Conservation (phyloP, 139 green algal genomes). For the Chlorella sp. region DNA sequence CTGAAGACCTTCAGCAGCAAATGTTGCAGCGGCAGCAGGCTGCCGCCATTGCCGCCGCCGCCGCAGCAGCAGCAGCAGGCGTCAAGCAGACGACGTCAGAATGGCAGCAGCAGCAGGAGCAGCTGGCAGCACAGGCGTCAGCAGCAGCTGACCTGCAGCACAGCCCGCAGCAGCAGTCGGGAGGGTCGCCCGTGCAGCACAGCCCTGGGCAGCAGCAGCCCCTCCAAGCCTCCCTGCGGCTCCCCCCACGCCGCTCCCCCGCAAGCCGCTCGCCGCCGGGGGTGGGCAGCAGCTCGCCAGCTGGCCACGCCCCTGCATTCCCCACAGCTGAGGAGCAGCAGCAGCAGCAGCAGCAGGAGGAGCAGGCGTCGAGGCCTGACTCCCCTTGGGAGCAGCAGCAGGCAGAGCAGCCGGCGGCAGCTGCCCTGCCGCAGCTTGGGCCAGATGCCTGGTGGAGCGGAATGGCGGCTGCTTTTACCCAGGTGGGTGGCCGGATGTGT, state of each 20-base stretch:
- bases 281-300: neutral
- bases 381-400: neutral
- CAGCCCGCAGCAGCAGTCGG: neutral
- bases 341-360: neutral
- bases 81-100: too few relatives aligned
- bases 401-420: neutral
- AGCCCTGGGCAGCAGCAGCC: neutral
- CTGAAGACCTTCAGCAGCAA: neutral
- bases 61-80: neutral
- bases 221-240: neutral
- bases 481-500: neutral
- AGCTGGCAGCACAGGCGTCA: neutral
- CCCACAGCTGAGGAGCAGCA: neutral
- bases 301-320: neutral
- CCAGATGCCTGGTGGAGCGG: neutral
- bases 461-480: neutral
- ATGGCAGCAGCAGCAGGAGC: neutral
- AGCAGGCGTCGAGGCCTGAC: neutral
- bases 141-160: neutral
- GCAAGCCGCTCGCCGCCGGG: neutral
- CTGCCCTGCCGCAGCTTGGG: neutral
- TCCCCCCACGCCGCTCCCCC: neutral
- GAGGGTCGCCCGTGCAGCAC: neutral
- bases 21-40: neutral
- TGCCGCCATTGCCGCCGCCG: neutral